Percentiles rank a stretch among this genome's conserved stretches.
Conservation (phyloP, 352 stramenopile species). For the Phytophthora sansomeana region DNA sequence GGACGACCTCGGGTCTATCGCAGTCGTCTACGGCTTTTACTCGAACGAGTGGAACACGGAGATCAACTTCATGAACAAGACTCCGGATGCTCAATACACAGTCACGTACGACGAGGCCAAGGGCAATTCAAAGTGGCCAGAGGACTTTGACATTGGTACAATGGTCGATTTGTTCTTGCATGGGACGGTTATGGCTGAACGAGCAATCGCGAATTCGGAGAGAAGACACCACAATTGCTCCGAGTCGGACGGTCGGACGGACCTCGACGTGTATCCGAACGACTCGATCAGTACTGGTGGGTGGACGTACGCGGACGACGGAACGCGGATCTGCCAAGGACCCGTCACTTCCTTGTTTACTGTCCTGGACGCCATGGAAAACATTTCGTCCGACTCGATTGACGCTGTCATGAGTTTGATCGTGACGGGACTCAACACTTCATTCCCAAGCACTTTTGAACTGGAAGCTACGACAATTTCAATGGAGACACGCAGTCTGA, state of each 20-base stretch:
- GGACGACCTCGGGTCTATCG: slow-evolving; percentile 50
- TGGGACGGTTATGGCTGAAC: slow-evolving; percentile 51
- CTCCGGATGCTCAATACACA: slow-evolving; percentile 21
- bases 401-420: slow-evolving; percentile 33
- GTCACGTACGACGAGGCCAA: slow-evolving; percentile 23
- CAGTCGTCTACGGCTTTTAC: slow-evolving; percentile 56
- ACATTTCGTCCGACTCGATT: slow-evolving; percentile 19
- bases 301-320: slow-evolving; percentile 42
- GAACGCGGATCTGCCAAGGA: slow-evolving; percentile 50
- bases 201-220: slow-evolving; percentile 40
- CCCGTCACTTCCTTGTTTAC: slow-evolving; percentile 44
- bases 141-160: slow-evolving; percentile 28
- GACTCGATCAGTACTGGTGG: slow-evolving; percentile 15
- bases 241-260: slow-evolving; percentile 40
- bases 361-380: slow-evolving; percentile 32
- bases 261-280: slow-evolving; percentile 29
- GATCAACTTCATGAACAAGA: slow-evolving; percentile 30
- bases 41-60: slow-evolving; percentile 62
- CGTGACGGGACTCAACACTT: slow-evolving; percentile 37
- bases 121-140: slow-evolving; percentile 23
- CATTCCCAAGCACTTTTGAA: slow-evolving; percentile 33
- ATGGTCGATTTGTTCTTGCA: slow-evolving; percentile 51
- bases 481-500: slow-evolving; percentile 34
- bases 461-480: slow-evolving; percentile 36
- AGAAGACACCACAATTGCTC: slow-evolving; percentile 48